Evolutionary conservation across 2,329 filamentous ascomycete genomes (phyloP), one percentile per base, ranked within the genome.

Genomic region (Sclerotiophoma versabilis): DNA sequence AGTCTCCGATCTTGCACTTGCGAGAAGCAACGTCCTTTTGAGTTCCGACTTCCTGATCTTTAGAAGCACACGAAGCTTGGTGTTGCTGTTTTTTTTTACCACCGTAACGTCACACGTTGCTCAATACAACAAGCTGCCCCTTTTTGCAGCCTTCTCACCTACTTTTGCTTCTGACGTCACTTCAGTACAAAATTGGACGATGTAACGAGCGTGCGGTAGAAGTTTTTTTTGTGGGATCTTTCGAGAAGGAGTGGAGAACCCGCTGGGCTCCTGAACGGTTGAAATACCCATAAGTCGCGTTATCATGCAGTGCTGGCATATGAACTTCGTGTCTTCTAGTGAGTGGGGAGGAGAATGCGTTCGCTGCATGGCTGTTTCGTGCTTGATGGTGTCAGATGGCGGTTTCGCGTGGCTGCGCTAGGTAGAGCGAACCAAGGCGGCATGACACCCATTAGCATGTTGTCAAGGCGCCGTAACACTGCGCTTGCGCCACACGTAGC

Each of bases 401-500:
- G 20, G 51, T 49, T 49, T 54, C 39, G 45, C 19, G 39, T 54
- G 51, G 51, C 45, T 49, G 39, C 33, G 27, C 46, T 54, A 54
- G 46, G 43, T 34, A 38, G 12, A 41, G 26, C 41, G 45, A 43
- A 33, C 34, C 17, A 27, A 41, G n/a, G 34, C 19, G 29, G 39
- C 29, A 45, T 8, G 23, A 29, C 38, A 29, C 12, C 30, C 45
- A 23, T 6, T 27, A 27, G 33, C 19, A 38, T 17, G 36, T 8
- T 42, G 5, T 45, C 17, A 25, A 45, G 20, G 9, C 20, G 36
- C 23, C 14, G 25, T 47, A 43, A 47, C 25, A n/a, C 46, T 38
- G 25, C 36, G 44, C 44, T 22, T 36, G 19, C 39, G 22, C 38
- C 30, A 22, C 17, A 17, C 10, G 22, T n/a, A 30, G 20, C 22